Evolutionary conservation across 495 filamentous ascomycete genomes (phyloP).

Genomic region (Tuber aestivum): DNA sequence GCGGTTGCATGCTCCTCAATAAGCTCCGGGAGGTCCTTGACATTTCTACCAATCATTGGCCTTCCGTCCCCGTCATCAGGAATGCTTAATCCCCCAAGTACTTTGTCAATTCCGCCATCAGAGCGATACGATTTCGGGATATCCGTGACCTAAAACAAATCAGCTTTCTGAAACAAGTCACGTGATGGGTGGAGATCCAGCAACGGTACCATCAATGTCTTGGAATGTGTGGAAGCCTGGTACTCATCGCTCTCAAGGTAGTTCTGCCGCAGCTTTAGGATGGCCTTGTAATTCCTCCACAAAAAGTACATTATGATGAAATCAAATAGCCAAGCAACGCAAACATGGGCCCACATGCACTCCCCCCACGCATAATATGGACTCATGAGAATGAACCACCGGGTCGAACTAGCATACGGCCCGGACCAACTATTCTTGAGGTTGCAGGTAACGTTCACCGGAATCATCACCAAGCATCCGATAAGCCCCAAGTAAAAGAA

Average conservation of each 20-base stretch:
- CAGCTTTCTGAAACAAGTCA: constrained; percentile 26
- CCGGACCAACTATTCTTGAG: constrained; percentile 29
- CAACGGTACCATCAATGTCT: constrained; percentile 72
- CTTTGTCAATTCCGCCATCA: constrained; percentile 68
- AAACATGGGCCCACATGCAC: constrained; percentile 73
- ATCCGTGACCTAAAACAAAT: constrained; percentile 62
- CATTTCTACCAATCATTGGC: constrained; percentile 74
- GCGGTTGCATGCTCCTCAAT: constrained; percentile 76
- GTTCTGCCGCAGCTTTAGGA: constrained; percentile 61
- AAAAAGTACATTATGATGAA: constrained; percentile 70
- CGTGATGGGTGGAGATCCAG: not conserved
- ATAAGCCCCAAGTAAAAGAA: constrained; percentile 68
- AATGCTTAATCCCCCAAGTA: constrained; percentile 29
- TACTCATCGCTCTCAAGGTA: constrained; percentile 90
- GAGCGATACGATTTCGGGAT: constrained; percentile 65
- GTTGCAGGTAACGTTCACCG: constrained; percentile 59
- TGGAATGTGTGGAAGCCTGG: constrained; percentile 75
- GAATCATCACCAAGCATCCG: constrained; percentile 74
- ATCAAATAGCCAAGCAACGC: constrained; percentile 73
- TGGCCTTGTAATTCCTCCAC: constrained; percentile 80
- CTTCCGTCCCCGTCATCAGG: constrained; percentile 39
- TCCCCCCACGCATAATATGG: constrained; percentile 53
- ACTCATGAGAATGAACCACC: constrained; percentile 51
- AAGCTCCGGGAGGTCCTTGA: constrained; percentile 75
- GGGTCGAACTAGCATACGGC: constrained; percentile 46